These are phyloP conservation scores for Sporisorium graminicola DNA, from an alignment of 1,284 basidiomycete species.

Conservation along the genomic window DNA sequence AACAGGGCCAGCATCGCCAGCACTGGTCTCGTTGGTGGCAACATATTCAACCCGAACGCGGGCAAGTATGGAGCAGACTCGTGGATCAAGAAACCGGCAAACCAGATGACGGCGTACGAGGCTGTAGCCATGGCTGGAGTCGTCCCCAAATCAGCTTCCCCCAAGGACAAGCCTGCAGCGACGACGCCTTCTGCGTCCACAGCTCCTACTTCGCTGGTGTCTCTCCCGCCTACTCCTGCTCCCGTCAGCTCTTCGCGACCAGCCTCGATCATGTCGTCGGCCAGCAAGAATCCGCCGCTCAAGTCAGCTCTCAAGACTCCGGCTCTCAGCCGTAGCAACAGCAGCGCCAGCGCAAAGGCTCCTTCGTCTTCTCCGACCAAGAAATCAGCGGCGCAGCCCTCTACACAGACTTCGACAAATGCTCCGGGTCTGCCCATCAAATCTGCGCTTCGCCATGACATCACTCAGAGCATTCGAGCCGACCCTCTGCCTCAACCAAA, in stretches of 20 bases:
- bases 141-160: conserved; percentile 41
- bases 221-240: conserved; percentile 9
- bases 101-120: conserved; percentile 54
- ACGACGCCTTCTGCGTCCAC: conserved; percentile 1
- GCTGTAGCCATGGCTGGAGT: conserved; percentile 60
- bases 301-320: conserved; percentile 63
- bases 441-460: conserved; percentile 44
- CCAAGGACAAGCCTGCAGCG: conserved; percentile 22
- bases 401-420: conserved; percentile 4
- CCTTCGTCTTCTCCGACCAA: conserved; percentile 30
- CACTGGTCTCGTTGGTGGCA: conserved; percentile 37
- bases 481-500: conserved; percentile 42
- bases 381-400: conserved; percentile 18
- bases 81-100: conserved; percentile 50
- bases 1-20: conserved; percentile 47
- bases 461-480: conserved; percentile 40
- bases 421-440: conserved; percentile 20
- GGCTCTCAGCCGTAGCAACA: conserved; percentile 42
- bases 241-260: conserved; percentile 30
- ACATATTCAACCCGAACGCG: conserved; percentile 49
- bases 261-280: conserved; percentile 45
- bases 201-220: conserved; percentile 7
- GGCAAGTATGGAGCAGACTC: conserved; percentile 56
- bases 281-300: conserved; percentile 54
- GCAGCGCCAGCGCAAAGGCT: conserved; percentile 31